Evolutionary conservation across 2,329 filamentous ascomycete genomes (phyloP), one percentile per base, ranked within the genome.

Genomic region (Fusarium guadeloupense): DNA sequence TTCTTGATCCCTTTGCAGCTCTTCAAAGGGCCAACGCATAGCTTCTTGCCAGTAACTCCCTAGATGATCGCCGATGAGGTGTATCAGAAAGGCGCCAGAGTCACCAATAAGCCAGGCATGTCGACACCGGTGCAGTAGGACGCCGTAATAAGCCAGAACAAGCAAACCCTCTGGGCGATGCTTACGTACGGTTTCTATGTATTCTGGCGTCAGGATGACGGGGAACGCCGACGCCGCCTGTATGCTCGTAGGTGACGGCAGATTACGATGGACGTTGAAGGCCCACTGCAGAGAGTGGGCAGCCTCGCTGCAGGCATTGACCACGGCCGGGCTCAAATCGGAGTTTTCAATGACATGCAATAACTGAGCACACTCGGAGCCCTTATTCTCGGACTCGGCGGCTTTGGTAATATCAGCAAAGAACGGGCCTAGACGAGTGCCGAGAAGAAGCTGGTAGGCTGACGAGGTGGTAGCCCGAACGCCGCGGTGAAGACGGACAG

Each of bases 61-160:
- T 3, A 77, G 55, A 40, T 75, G 68, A 14, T 67, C 64, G 6
- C 74, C 66, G 13, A 77, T 69, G 2, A 74, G 69, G 3, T 67
- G 63, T 25, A 77, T 67, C 31, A 77, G 39, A 37, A 67, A 68
- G 0, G 69, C 66, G 2, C 75, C 75, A 3, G 70, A 70, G 43
- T 69, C 67, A 6, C 70, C 75, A 60, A 79, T 72, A 21, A 78
- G 69, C 79, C 80, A 82, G 30, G 72, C 67, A 5, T 66, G 55
- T 9, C 75, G 70, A 34, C 73, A 76, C 13, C 72, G 72, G 55
- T 82, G 77, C n/a, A 83, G 69, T 35, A 84, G 62, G 5, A 82
- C 75, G 10, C 80, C 80, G 54, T 82, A 83, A 61, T 83, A 77
- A 6, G 79, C 81, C 19, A 85, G 68, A 7, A 84, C 75, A 10